Evolutionary conservation across 2,329 filamentous ascomycete genomes (phyloP), one percentile per base, ranked within the genome.

Genomic region (Aspergillus fumigatus): DNA sequence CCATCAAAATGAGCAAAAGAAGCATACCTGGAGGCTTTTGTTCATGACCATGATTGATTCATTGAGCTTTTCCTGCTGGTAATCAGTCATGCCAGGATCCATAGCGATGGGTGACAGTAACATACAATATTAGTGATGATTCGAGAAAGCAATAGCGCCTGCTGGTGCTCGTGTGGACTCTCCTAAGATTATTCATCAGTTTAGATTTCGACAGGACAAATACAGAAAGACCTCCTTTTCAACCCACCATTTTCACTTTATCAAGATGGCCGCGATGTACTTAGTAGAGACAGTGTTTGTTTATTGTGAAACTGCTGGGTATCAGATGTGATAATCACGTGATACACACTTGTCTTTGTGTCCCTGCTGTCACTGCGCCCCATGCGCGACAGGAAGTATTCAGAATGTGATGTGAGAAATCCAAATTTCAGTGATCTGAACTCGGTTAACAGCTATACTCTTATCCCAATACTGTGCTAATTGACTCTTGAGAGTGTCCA

Each of bases 101-200:
- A 25, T 17, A 29, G 21, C 9, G 14, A 14, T 17, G 19, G 19
- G 10, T 32, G 3, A 51, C 14, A 27, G 10, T 52, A 50, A 80
- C 90, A 71, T 83, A 97, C 93, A 70, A 97, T 92, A 70, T 99
- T 99, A 71, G 88, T 94, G 77, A 97, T 96, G 77, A 99, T 97
- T 60, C 94, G 90, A 23, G 91, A 94, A 48, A 97, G 84, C 67
- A 99, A 82, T 53, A 96, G 82, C 69, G 89, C 95, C 81, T 99
- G 93, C 80, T 97, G 94, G 67, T 97, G 92, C 73, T 97, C 94
- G 71, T 99, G 94, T 41, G 94, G 94, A 68, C 90, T 96, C 75
- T 99, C 94, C 93, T 87, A 54, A 47, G 50, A 1, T 23, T n/a
- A 17, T 60, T 25, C 3, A 14, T 47, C 21, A 47, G 43, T 26